Evolutionary conservation across 768 basidiomycete species (phyloP).

Genomic region (Candolleomyces aberdarensis): DNA sequence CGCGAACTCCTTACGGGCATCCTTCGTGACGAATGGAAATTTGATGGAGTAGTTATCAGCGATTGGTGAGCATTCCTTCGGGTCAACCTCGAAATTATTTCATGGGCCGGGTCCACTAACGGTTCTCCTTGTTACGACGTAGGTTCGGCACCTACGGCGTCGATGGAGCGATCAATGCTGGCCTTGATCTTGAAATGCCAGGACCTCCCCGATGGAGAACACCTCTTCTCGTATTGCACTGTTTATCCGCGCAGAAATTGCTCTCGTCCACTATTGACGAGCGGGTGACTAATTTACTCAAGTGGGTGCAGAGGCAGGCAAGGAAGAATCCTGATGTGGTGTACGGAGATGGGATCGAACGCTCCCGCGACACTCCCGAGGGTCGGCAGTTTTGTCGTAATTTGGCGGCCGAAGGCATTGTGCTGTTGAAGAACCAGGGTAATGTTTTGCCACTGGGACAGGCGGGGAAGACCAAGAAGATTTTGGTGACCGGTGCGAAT

Average conservation of each 20-base stretch:
- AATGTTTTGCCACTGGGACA: constrained; percentile 51
- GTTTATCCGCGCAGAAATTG: constrained; percentile 45
- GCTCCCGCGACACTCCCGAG: constrained; percentile 51
- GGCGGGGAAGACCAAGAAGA: constrained; percentile 31
- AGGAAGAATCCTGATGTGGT: constrained; percentile 55
- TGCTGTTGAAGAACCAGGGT: constrained; percentile 61
- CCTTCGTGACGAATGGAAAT: constrained; percentile 74
- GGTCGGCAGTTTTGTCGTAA: constrained; percentile 50
- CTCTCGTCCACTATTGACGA: constrained; percentile 43
- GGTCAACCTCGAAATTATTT: neutral
- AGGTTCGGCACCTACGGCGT: constrained; percentile 75
- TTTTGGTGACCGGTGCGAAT: constrained; percentile 71
- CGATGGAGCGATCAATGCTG: constrained; percentile 67
- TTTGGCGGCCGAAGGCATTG: constrained; percentile 60
- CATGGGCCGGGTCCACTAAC: neutral
- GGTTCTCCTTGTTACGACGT: neutral
- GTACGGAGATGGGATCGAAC: constrained; percentile 59
- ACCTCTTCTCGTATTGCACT: constrained; percentile 33
- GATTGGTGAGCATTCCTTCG: constrained; percentile 55
- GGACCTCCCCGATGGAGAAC: constrained; percentile 71
- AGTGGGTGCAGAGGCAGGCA: constrained; percentile 57
- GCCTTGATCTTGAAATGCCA: constrained; percentile 78
- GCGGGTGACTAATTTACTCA: constrained; percentile 47
- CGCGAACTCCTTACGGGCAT: constrained; percentile 55
- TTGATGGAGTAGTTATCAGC: constrained; percentile 67